A percentile compares a stretch with the other conserved stretches of the same genome.
phyloP scores from a whole-genome alignment of 106 monocot genomes.

The Alisma plantagoaquatica region DNA sequence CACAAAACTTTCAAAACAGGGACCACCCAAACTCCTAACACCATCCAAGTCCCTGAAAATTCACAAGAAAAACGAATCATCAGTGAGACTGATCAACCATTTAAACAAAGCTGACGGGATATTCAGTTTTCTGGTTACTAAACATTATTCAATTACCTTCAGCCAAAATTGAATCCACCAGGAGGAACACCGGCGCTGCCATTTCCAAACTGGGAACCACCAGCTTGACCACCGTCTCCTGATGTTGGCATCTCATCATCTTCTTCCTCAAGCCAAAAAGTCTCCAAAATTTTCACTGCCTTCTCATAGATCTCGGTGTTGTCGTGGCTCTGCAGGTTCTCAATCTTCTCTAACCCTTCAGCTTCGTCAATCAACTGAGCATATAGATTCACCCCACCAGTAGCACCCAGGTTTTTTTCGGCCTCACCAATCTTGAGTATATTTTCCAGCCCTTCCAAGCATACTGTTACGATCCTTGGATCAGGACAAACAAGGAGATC shows the following conservation, averaged over 20 bases:
- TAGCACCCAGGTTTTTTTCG: constrained; percentile 23
- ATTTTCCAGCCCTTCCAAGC: constrained; percentile 30
- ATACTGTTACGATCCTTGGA: constrained; percentile 14
- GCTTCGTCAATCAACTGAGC: constrained; percentile 38
- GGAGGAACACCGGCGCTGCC: background rate
- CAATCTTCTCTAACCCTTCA: constrained; percentile 25
- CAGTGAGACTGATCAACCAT: no score
- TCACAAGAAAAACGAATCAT: no score
- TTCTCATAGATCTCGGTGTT: constrained; percentile 23
- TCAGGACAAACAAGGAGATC: constrained; percentile 28
- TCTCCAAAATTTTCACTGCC: constrained; percentile 17
- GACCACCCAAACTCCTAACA: no score
- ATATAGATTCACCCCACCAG: constrained; percentile 25
- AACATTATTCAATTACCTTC: no score
- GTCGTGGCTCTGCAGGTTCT: constrained; percentile 22
- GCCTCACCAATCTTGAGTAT: constrained; percentile 41
- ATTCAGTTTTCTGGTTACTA: no score
- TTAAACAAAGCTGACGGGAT: no score
- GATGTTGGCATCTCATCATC: constrained; percentile 14
- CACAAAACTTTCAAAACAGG: no score
- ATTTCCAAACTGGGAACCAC: constrained; percentile 1
- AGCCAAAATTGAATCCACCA: constrained; percentile 21
- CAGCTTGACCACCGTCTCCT: background rate
- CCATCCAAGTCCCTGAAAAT: no score
- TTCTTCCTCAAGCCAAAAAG: constrained; percentile 19